Evolutionary conservation across 83 land plant genomes (phyloP), one percentile per base, ranked within the genome.

Genomic region (Picea engelmannii): DNA sequence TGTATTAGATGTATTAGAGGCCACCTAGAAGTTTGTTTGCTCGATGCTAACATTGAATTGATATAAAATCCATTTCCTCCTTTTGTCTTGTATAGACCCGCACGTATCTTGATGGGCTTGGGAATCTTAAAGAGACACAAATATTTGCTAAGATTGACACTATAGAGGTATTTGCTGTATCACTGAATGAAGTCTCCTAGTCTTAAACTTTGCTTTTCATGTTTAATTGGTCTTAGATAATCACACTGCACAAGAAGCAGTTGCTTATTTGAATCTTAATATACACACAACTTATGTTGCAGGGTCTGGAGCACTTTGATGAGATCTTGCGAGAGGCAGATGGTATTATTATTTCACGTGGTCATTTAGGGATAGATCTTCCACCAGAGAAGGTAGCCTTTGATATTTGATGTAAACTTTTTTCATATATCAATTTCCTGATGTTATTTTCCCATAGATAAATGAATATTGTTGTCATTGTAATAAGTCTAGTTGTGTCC

Each of bases 281-380:
- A 44, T 82, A 64, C 21, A 35, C 35, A 47, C 35, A 47, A 38
- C 35, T 81, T 67, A 4, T 67, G 24, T 23, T 62, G n/a, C 79
- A 95, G 97, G 99, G 97, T 31, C 81, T 96, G 27, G 87, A 80
- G 68, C 94, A 96, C 78, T 96, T 96, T 85, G 98, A 96, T 85
- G 97, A 95, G 85, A 95, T 96, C 62, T 82, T 96, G 64, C 87
- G 94, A 88, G 99, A 86, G 84, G 99, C 99, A 17, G 99, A 96
- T 88, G 99, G 99, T 17, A 91, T 96, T 63, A 96, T 96, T 35
- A 89, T 96, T 55, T 96, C 99, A 21, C 92, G 99, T 77, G 99
- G 99, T 38, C 94, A 94, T 66, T 89, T 96, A 74, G 99, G 99
- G 10, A 94, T 91, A 59, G 95, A 96, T 92, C 92, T 96, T 4